phyloP scores from a whole-genome alignment of 1,284 basidiomycete species.

The Marasmius fiardii region DNA sequence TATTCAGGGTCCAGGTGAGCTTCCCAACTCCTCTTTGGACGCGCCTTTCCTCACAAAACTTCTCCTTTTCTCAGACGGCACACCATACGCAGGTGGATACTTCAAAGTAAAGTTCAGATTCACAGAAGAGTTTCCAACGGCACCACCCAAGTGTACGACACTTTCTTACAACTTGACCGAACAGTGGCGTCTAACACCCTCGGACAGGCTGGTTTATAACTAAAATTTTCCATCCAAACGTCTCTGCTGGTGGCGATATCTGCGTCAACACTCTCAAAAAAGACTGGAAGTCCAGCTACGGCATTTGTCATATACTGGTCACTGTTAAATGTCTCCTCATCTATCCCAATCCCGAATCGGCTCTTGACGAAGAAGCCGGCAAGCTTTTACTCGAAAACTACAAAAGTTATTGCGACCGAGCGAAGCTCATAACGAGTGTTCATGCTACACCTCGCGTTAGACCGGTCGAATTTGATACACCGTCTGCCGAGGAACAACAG shows the following conservation, averaged over 20 bases:
- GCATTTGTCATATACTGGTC: conserved; percentile 86
- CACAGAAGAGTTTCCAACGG: conserved; percentile 85
- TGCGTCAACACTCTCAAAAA: conserved; percentile 98
- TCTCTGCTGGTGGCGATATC: conserved; percentile 87
- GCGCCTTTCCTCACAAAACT: conserved; percentile 25
- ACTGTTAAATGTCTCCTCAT: conserved; percentile 95
- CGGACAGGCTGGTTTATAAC: conserved; percentile 79
- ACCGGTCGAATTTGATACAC: conserved; percentile 65
- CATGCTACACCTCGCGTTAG: conserved; percentile 74
- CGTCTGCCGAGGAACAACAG: conserved; percentile 28
- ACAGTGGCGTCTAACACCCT: conserved; percentile 3
- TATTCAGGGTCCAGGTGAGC: conserved; percentile 75
- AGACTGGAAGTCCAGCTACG: conserved; percentile 92
- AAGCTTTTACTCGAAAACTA: conserved; percentile 89
- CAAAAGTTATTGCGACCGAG: conserved; percentile 78
- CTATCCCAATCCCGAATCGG: conserved; percentile 94
- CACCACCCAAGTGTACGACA: conserved; percentile 85
- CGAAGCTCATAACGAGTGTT: conserved; percentile 80
- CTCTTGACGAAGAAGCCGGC: conserved; percentile 92
- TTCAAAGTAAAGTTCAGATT: conserved; percentile 87
- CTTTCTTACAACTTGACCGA: not conserved
- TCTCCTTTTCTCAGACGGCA: conserved; percentile 57
- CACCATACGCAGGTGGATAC: conserved; percentile 91
- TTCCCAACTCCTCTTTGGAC: conserved; percentile 13
- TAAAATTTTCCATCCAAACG: conserved; percentile 97